Percentiles rank a stretch among this genome's conserved stretches.
phyloP scores from a whole-genome alignment of 495 filamentous ascomycete species.

The Xylaria curta region DNA sequence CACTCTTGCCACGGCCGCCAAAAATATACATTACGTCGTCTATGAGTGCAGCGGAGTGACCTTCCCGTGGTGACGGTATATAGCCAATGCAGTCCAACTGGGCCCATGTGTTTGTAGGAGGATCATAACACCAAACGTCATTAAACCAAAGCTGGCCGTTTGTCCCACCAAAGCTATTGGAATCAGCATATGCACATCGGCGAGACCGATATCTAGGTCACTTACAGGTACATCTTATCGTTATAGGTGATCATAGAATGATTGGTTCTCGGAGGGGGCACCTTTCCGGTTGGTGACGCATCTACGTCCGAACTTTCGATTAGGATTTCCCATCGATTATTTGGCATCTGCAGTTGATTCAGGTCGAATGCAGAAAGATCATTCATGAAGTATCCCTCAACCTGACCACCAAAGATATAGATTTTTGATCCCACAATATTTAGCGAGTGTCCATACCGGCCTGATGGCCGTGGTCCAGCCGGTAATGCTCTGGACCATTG shows the following conservation, averaged over 20 bases:
- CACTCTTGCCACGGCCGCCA: constrained; percentile 93
- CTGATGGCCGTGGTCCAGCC: constrained; percentile 78
- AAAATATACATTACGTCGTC: constrained; percentile 99
- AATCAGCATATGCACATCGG: constrained; percentile 33
- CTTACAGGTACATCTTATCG: constrained; percentile 93
- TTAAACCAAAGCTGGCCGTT: constrained; percentile 97
- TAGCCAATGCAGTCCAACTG: constrained; percentile 96
- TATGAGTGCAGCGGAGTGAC: constrained; percentile 90
- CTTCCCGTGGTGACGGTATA: constrained; percentile 91
- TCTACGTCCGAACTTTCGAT: constrained; percentile 76
- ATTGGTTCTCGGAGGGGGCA: constrained; percentile 93
- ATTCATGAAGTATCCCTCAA: constrained; percentile 97
- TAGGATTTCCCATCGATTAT: constrained; percentile 92
- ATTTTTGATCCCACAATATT: constrained; percentile 97
- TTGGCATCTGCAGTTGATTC: constrained; percentile 85
- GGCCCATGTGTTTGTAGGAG: constrained; percentile 78
- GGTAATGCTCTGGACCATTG: constrained; percentile 97
- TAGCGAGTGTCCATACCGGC: constrained; percentile 94
- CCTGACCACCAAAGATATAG: constrained; percentile 96
- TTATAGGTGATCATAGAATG: constrained; percentile 91
- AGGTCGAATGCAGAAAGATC: constrained; percentile 97
- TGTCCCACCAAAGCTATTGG: constrained; percentile 86
- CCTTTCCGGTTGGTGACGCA: constrained; percentile 66
- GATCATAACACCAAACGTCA: constrained; percentile 97
- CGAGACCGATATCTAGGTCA: constrained; percentile 25